Percentiles rank a stretch among this genome's conserved stretches.
Conservation (phyloP, 106 monocot species). For the Allium sativum region DNA sequence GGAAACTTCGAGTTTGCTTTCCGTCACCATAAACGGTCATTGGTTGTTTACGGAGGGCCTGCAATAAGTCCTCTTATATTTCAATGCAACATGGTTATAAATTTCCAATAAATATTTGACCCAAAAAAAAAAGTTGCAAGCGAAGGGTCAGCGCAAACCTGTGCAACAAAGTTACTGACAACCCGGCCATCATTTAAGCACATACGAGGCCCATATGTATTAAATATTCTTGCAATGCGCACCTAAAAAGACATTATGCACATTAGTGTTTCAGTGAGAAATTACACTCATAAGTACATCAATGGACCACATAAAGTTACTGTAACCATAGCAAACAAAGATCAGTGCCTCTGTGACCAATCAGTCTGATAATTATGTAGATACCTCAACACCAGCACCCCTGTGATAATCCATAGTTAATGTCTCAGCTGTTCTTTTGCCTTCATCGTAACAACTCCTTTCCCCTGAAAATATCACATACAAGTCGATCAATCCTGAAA, state of each 20-base stretch:
- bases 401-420: slow-evolving; percentile 96
- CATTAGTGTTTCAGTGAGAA: neutral
- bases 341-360: neutral
- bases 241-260: slow-evolving; percentile 24
- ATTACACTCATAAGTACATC: neutral
- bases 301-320: too few relatives aligned
- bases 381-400: slow-evolving; percentile 80
- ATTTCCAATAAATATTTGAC: too few relatives aligned
- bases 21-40: slow-evolving; percentile 78
- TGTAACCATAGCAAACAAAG: neutral
- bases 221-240: slow-evolving; percentile 77
- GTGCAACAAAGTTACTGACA: slow-evolving; percentile 83
- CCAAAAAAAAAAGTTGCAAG: neutral
- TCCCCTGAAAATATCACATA: slow-evolving; percentile 31
- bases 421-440: slow-evolving; percentile 91
- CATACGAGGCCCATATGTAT: slow-evolving; percentile 74
- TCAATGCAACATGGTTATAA: neutral
- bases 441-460: slow-evolving; percentile 95
- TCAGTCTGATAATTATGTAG: neutral
- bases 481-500: too few relatives aligned
- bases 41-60: slow-evolving; percentile 56
- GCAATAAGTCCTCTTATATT: slow-evolving; percentile 3
- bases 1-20: slow-evolving; percentile 75
- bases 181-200: slow-evolving; percentile 82
- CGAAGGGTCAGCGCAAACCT: slow-evolving; percentile 23